Evolutionary conservation across 371 early-diverging fungal species (phyloP), one percentile per base, ranked within the genome.

Genomic region (Parasitella parasitica): DNA sequence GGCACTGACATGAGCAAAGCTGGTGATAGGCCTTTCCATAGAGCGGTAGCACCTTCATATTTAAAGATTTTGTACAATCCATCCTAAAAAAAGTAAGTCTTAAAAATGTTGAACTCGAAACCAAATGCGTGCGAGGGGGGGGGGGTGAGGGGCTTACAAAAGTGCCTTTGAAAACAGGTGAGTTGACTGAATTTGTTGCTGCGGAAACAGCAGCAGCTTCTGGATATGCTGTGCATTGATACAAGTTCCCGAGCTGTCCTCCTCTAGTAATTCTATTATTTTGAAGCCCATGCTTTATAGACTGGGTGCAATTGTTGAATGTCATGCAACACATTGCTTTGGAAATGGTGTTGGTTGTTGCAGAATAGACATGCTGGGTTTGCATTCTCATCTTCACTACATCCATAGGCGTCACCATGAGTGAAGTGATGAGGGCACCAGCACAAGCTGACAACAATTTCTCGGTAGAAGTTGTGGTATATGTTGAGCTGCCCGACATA

Each of bases 381-480:
- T 96, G 97, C 76, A 95, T 82, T 37, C 97, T 81, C 37, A 93
- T 93, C 70, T 97, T 97, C 37, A 97, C 88, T 13, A 97, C 95
- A 71, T 97, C 97, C 69, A 97, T 87, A 8, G 97, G 97, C 5
- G 97, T 96, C 30, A 92, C 92, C 41, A 50, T 58, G 2, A 63
- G 68, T 0, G 92, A 91, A 12, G 92, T 92, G 30, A 90, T 52
- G 4, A 89, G 60, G 6, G 92, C 92, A 0, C 94, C 94, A 11
- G 77, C 69, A 66, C 90, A 85, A 8, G 94, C 94, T 15, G 94
- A 92, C 13, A 91, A 30, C 66, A 91, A 81, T 20, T 63, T 60
- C 81, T 89, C 69, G 73, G 73, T 34, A 22, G 65, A 62, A 11
- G 63, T 54, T 22, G 63, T 63, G 12, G 48, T 5, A n/a, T 53